Base-by-base conservation (phyloP, 306 rosid species). In the Dryas alaskensis region DNA sequence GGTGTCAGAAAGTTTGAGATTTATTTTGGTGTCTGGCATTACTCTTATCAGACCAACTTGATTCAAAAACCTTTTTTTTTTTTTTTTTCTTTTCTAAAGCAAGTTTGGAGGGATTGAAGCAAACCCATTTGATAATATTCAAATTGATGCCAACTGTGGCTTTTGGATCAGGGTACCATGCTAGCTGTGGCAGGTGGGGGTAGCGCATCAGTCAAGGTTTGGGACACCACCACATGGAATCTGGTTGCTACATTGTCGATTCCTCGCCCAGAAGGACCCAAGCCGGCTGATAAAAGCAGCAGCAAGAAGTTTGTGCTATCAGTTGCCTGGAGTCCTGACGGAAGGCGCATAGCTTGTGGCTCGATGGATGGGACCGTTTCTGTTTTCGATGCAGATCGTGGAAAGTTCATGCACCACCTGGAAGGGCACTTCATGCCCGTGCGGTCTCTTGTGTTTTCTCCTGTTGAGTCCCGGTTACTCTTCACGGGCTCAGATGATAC, bases 151-250 rank as follows among this genome's bases (percentile, higher is more conserved):
- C 76, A 67, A 43, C 62, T 8, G 16, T 64, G 46, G 47, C 63
- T 58, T 25, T 12, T 12, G 61, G 37, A 48, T 65, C 89, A 95
- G 99, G 99, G 98, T 71, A 65, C 96, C 57, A 79, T 90, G 82
- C 86, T 92, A 81, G 99, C 99, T n/a, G 99, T 86, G 73, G 99
- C 99, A 46, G 98, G 99, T 9, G 99, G 99, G 73, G 91, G 96
- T 50, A 95, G 99, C 67, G 98, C 97, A 40, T 95, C 99, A 0
- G 87, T 95, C 72, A 95, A 92, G 81, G 87, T 95, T 46, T 95
- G 99, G 99, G 98, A 92, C 82, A 95, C 99, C 10, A 77, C 76
- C 79, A 77, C 99, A 4, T 95, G 99, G 99, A 78, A 82, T 52
- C 76, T 83, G 71, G 60, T 88, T 82, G 90, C 88, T 57, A 92